Base-by-base conservation (phyloP, 2,329 filamentous ascomycete genomes). In the Tolypocladium nubicola region DNA sequence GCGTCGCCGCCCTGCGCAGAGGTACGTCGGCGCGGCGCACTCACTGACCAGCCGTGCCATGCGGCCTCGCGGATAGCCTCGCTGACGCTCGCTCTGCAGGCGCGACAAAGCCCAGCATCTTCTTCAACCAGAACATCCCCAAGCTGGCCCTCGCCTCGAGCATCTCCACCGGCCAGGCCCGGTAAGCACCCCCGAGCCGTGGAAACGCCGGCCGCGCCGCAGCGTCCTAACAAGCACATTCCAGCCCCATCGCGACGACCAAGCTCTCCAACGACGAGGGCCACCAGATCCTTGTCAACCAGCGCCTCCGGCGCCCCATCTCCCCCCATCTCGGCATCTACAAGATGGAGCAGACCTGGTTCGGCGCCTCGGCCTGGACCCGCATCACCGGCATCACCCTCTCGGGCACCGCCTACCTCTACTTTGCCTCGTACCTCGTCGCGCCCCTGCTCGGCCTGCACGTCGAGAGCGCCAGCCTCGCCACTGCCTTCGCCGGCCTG, bases 251-350 rank as follows among this genome's bases (percentile, higher is more conserved):
- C 66, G 75, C 82, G 45, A 85, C 84, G 57, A 73, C 83, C 65
- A 80, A 80, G 68, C 65, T 87, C 66, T 76, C 80, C 60, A 71
- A 75, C 56, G 65, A 72, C 56, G 77, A 86, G 60, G 82, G 74
- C 62, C 67, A 81, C 62, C 70, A 81, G 64, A 83, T 96, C 74
- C 89, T 97, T 70, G 86, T 82, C 67, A 78, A 84, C 68, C 92
- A 97, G 79, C 92, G 92, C 67, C 80, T 87, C 57, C 75, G 81
- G 68, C 92, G 92, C 55, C 92, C 92, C 70, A 80, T 96, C 66
- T 82, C 90, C 52, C 92, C 92, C 57, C 91, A 97, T 71, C 83
- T 97, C 61, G 72, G 76, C 68, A 92, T 95, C 82, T 97, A 97
- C 85, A 82, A 84, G 72, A 83, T 87, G 59, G 85, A 90, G 73